These are phyloP conservation scores for Streptanthus diversifolius DNA, from an alignment of 345 rosid genomes.

Conservation along the genomic window DNA sequence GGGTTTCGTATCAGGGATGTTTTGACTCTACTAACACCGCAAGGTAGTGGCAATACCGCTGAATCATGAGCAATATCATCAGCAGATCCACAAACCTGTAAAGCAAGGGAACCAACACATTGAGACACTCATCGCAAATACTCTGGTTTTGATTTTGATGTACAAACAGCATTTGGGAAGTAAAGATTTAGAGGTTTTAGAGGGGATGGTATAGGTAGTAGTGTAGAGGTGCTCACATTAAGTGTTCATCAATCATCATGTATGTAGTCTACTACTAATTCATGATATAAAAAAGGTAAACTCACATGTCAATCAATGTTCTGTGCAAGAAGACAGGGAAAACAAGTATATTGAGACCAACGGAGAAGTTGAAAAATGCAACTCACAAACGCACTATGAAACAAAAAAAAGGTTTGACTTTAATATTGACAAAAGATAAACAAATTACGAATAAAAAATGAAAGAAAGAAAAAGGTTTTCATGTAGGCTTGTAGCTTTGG, in stretches of 20 bases:
- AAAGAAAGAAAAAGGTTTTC: too few species aligned
- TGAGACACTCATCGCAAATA: neutral
- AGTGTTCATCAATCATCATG: slow-evolving; percentile 18
- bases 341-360: too few species aligned
- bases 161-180: slow-evolving; percentile 14
- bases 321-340: too few species aligned
- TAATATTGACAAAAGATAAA: too few species aligned
- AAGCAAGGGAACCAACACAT: slow-evolving; percentile 9
- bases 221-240: slow-evolving; percentile 1
- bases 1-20: slow-evolving; percentile 64
- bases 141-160: slow-evolving; percentile 1
- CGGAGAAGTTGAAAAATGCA: too few species aligned
- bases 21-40: slow-evolving; percentile 39
- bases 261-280: slow-evolving; percentile 16
- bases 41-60: slow-evolving; percentile 34
- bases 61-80: slow-evolving; percentile 24
- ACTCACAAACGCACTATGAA: too few species aligned
- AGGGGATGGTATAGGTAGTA: slow-evolving; percentile 33
- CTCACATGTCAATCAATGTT: too few species aligned
- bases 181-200: neutral
- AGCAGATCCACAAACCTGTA: slow-evolving; percentile 6
- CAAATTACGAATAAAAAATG: too few species aligned
- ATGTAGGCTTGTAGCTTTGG: neutral
- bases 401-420: too few species aligned
- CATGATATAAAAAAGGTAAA: neutral